Base-by-base conservation (phyloP, 1,284 basidiomycete species). In the Austroboletus novae-zelandiae region DNA sequence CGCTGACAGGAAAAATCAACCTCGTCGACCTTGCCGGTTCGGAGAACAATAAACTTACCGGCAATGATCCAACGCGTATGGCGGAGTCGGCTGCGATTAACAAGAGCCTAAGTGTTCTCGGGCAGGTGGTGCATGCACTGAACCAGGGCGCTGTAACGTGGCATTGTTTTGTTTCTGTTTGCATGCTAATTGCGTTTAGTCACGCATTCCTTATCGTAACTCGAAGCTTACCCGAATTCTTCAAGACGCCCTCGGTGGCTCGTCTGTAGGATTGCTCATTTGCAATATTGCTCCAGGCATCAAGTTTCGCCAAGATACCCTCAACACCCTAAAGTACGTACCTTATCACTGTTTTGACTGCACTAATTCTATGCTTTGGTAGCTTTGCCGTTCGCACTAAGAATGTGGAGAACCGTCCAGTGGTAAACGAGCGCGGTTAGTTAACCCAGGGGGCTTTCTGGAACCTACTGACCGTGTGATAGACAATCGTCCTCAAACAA, bases 31-130 rank as follows among this genome's bases (percentile, higher is more conserved):
- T 94, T 15, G 91, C 91, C 13, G 91, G 91, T 11, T 90, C 87
- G 0, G 91, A 94, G 71, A 92, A 92, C 61, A 93, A 92, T 66
- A 93, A 91, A 78, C 74, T 87, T 36, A 92, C 91, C 2, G 91
- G 91, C 9, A 93, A 93, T 57, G 86, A 92, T 61, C 71, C 80
- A 2, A 82, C 79, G 14, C 80, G 91, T 2, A 90, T 93, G 86
- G 81, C 82, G 1, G 85, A 94, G 70, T 89, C 86, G 5, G 71
- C 86, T 1, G 89, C 89, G 6, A 94, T 94, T 66, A 94, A 94
- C 69, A 90, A 89, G 62, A 90, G 86, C 8, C 69, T 93, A 34
- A 87, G 87, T 55, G 86, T 88, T 10, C 77, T 93, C 2, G 87
- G 88, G 1, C 87, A 89, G 66, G 91, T 94, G 11, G 89, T 94